Base-by-base conservation (phyloP, 495 filamentous ascomycete genomes). In the Lepidopterella palustris region DNA sequence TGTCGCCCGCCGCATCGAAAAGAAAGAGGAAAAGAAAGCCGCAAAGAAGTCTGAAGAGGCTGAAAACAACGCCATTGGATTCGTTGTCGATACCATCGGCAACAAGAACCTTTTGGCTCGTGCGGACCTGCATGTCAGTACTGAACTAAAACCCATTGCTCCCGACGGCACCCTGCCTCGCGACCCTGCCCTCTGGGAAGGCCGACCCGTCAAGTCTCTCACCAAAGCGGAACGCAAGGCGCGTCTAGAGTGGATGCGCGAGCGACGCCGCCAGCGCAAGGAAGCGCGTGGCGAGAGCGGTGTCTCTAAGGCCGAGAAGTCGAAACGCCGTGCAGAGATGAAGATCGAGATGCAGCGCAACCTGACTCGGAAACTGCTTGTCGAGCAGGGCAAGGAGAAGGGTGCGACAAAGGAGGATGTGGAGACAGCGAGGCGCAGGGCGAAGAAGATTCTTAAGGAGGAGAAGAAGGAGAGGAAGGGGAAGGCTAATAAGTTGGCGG, bases 401-500 rank as follows among this genome's bases (percentile, higher is more conserved):
- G 10, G n/a, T n/a, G 58, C 45, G 0, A 60, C 13, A 10, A 62
- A 61, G 62, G 47, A 62, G 35, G 25, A 63, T 59, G 53, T 51
- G 24, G 25, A 9, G n/a, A 27, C 24, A 28, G 66, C 59, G 26
- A 40, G 63, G 35, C 56, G 53, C 45, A 21, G 53, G 53, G 63
- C 62, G 51, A 60, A 60, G 49, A 60, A 62, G 8, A 61, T 68
- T 35, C 26, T 68, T 59, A 64, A 58, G 60, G 61, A 63, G 23
- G 61, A 59, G 48, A 69, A 69, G 55, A 66, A 59, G 23, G 58
- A 15, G 32, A 63, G 65, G 66, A 53, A 53, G 32, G 68, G 67
- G 52, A 62, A 58, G 50, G 53, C 0, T 24, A 59, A 45, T 55
- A 25, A 42, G n/a, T 54, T 50, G 56, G 25, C 56, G 4, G 28